Evolutionary conservation across 257 asterid species (phyloP), one percentile per base, ranked within the genome.

Genomic region (Craterostigma plantagineum): DNA sequence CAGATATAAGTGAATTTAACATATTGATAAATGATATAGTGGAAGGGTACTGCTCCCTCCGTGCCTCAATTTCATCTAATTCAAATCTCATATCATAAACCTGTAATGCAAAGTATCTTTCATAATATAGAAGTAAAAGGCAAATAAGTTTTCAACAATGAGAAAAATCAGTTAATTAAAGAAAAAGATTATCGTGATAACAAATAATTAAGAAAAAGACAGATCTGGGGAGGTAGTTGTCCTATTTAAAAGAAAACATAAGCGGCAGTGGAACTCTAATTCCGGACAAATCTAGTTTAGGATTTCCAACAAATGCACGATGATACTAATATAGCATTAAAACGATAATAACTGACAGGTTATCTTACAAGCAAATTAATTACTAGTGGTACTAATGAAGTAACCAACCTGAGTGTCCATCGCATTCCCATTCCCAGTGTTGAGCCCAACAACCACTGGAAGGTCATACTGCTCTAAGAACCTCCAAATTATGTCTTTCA

Each of bases 81-180:
- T 90, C 98, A 67, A 64, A 90, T 67, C 82, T 69, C 98, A 79
- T 83, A 60, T 90, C 98, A 83, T 90, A 83, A 60, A 83, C 81
- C 98, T 81, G 76, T 64, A 59, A 54, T 34, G 48, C 10, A 43
- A 57, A 53, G 40, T 9, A 12, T 9, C 4, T 15, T 33, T 15
- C 6, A 15, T 11, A 50, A 50, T 14, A 44, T 23, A 45, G 33
- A 38, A 54, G 43, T 2, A 8, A 16, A 12, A 36, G 14, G 4
- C 7, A 9, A 36, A 10, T 9, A 8, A 2, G 14, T 36, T 36
- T 12, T 9, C 14, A 36, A 10, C 40, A 9, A 9, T 12, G 40
- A 12, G n/a, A n/a, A 2, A 23, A 2, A 2, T 23, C 30, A 23
- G 30, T 23, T 23, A 6, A 23, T 23, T 23, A 23, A 23, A 23